phyloP scores from a whole-genome alignment of 345 rosid genomes.

The Barbarea vulgaris region DNA sequence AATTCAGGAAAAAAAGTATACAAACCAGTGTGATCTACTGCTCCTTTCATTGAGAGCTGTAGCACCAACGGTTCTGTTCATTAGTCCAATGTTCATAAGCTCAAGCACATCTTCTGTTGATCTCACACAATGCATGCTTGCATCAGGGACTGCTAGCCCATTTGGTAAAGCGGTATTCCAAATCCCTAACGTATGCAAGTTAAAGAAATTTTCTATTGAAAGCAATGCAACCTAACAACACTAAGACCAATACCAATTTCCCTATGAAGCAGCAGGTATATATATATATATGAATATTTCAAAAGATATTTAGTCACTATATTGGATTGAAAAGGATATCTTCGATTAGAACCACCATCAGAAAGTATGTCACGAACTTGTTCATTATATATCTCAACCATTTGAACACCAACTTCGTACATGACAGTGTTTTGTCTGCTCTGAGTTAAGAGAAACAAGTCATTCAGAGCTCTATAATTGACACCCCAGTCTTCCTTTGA shows the following conservation, averaged over 20 bases:
- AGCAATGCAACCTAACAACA: not conserved
- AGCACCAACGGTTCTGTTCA: slow-evolving; percentile 89
- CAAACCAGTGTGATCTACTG: slow-evolving; percentile 96
- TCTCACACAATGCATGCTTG: slow-evolving; percentile 82
- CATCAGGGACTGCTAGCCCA: slow-evolving; percentile 98
- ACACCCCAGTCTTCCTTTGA: slow-evolving; percentile 97
- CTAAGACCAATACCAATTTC: not conserved
- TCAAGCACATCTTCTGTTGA: slow-evolving; percentile 86
- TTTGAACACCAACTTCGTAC: slow-evolving; percentile 95
- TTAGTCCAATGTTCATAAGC: slow-evolving; percentile 79
- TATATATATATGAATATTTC: not conserved
- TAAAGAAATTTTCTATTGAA: slow-evolving; percentile 46
- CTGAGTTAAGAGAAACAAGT: slow-evolving; percentile 86
- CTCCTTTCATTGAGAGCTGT: slow-evolving; percentile 96
- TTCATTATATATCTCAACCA: slow-evolving; percentile 98
- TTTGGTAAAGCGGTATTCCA: slow-evolving; percentile 93
- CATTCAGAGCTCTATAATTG: slow-evolving; percentile 88
- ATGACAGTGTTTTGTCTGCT: slow-evolving; percentile 60
- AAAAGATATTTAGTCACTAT: slow-evolving; percentile 8
- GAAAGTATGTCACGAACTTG: slow-evolving; percentile 97
- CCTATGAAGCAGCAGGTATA: not conserved
- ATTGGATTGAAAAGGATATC: slow-evolving; percentile 72
- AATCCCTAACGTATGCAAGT: slow-evolving; percentile 98
- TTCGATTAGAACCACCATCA: slow-evolving; percentile 62
- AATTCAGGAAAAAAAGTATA: slow-evolving; percentile 14